Evolutionary conservation across 805 yeast species (phyloP), one percentile per base, ranked within the genome.

Genomic region (Saturnispora mendoncae): DNA sequence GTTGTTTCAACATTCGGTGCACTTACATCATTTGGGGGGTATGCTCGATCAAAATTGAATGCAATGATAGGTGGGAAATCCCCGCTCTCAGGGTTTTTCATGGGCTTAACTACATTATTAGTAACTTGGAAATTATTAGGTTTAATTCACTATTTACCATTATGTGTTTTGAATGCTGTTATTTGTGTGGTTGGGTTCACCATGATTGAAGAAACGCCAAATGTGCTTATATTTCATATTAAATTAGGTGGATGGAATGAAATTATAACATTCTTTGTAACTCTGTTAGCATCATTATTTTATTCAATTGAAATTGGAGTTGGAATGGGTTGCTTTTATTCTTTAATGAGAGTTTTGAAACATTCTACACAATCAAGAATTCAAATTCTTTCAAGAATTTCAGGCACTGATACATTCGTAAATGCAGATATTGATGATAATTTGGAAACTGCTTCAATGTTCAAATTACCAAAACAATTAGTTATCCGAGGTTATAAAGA

Each of bases 11-110:
- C 57, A 8, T 57, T 76, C 41, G 82, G 84, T 33, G 82, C 87
- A 0, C 64, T 90, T 13, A 97, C 98, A 0, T 76, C 94, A 0
- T 88, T 88, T 68, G 98, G 97, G 8, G 97, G 97, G 0, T 90
- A 88, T 55, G 97, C 96, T 2, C 72, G 97, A 53, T 82, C 95
- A 14, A 87, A 84, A 53, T 79, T 90, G 44, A 90, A 90, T 62
- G 82, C 88, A 1, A 65, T 86, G 39, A 77, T 87, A 12, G 96
- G 96, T 4, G 97, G 94, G 0, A 76, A 75, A 48, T 84, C 95
- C 0, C 88, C 88, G 9, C 66, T 80, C 56, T 74, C 92, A n/a
- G 94, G 95, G 0, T 76, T 78, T 4, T 72, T 84, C 9, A 81
- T 88, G 80, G 90, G 95, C 0, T n/a, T 74, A 2, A 66, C 80